Evolutionary conservation across 805 yeast genomes (phyloP), one percentile per base, ranked within the genome.

Genomic region (Kregervanrija fluxuum): DNA sequence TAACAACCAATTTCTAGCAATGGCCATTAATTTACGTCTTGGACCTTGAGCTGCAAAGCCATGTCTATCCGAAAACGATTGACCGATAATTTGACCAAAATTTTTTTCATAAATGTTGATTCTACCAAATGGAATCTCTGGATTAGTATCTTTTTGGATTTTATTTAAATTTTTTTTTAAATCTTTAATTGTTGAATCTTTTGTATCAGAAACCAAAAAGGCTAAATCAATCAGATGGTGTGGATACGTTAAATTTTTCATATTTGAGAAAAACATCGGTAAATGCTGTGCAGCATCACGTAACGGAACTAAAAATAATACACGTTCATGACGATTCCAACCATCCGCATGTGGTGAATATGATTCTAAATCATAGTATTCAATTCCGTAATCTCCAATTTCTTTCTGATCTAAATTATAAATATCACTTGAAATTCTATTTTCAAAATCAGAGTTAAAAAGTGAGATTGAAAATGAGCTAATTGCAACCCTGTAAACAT

Each of bases 41-140:
- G 95, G 95, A 11, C 96, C 98, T 64, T 91, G 98, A 1, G 95
- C 96, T 11, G 86, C 89, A 63, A 91, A 90, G 2, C 96, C 96
- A 62, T 91, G 97, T 60, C 98, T 73, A 61, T 89, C 97, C 48
- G 85, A 77, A 57, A 91, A 89, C 15, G 91, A 84, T 67, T 91
- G 98, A 47, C 97, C 96, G 49, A 91, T 83, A 38, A 76, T 76
- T 61, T 90, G 96, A 38, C 97, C 97, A 61, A 90, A 90, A 65
- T 91, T 95, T 60, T 87, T 90, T 62, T 87, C 93, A 60, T 69
- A 88, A 42, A 89, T 87, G 61, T 88, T 95, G 43, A 88, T 85
- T 53, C 79, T 79, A 34, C 96, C 95, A 64, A 85, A 86, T 48
- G 81, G 75, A 69, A 75, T 69, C 12, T 68, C 47, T 15, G 66